These are phyloP conservation scores for Colletotrichum viniferum DNA, from an alignment of 2,329 filamentous ascomycete genomes.

Conservation along the genomic window DNA sequence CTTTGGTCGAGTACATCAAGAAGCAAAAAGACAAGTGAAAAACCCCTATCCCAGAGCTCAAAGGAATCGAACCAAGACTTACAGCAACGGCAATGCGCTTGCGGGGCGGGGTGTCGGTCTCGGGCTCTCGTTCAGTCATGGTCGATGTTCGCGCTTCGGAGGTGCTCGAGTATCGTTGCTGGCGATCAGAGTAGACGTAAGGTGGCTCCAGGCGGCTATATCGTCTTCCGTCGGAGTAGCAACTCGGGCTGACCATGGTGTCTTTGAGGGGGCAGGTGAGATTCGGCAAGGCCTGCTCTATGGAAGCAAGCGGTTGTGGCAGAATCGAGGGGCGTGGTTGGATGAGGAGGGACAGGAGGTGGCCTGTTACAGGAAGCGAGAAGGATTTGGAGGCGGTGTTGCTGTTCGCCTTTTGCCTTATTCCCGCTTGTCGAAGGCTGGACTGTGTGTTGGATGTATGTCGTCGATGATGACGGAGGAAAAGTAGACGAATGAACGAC, in stretches of 20 bases:
- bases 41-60: background rate
- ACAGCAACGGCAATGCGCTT: constrained; percentile 66
- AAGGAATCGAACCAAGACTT: constrained; percentile 33
- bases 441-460: background rate
- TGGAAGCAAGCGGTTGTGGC: background rate
- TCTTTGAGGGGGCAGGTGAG: background rate
- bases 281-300: constrained; percentile 17
- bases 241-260: constrained; percentile 48
- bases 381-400: background rate
- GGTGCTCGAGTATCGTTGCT: constrained; percentile 38
- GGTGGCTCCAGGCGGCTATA: constrained; percentile 44
- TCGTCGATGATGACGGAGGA: background rate
- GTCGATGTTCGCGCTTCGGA: constrained; percentile 39
- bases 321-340: background rate
- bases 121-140: constrained; percentile 45
- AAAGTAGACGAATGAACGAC: background rate
- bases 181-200: constrained; percentile 39
- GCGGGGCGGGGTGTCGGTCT: constrained; percentile 51
- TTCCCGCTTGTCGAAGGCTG: background rate
- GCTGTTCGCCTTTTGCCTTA: background rate
- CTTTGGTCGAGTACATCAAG: background rate
- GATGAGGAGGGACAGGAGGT: background rate
- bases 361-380: constrained; percentile 21
- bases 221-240: constrained; percentile 43
- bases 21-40: background rate